phyloP scores from a whole-genome alignment of 495 filamentous ascomycete species.

The Penicillium bialowiezense region DNA sequence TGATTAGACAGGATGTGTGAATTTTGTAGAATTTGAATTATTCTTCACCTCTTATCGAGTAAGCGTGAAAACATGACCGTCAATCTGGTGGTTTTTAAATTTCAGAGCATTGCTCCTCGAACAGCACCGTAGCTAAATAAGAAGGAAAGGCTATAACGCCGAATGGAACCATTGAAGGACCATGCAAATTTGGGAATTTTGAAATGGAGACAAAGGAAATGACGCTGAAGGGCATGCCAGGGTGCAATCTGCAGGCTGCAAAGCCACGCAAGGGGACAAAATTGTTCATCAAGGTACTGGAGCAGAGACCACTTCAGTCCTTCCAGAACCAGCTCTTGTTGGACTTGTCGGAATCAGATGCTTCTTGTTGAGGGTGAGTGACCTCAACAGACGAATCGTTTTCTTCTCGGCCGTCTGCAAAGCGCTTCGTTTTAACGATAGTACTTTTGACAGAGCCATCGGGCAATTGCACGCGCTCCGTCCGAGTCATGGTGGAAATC shows the following conservation, averaged over 20 bases:
- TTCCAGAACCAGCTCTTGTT: conserved; percentile 46
- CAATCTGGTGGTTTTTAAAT: too few species aligned
- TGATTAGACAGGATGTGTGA: conserved; percentile 15
- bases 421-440: conserved; percentile 58
- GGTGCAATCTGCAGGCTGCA: not conserved
- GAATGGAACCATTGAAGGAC: not conserved
- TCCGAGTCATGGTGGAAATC: conserved; percentile 57
- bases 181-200: not conserved
- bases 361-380: conserved; percentile 14
- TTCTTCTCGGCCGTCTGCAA: conserved; percentile 62
- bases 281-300: not conserved
- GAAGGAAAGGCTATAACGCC: too few species aligned
- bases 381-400: conserved; percentile 45
- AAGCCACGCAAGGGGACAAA: not conserved
- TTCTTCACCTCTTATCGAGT: too few species aligned
- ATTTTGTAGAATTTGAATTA: not conserved
- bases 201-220: not conserved
- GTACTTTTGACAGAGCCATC: conserved; percentile 63
- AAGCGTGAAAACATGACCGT: too few species aligned
- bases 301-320: conserved; percentile 12
- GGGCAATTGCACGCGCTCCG: conserved; percentile 48
- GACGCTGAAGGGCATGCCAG: not conserved
- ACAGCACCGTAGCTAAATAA: too few species aligned
- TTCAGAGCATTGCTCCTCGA: too few species aligned
- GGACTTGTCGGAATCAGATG: conserved; percentile 14